Evolutionary conservation across 1,284 basidiomycete genomes (phyloP), one percentile per base, ranked within the genome.

Genomic region (Lentinula novae-zelandiae): DNA sequence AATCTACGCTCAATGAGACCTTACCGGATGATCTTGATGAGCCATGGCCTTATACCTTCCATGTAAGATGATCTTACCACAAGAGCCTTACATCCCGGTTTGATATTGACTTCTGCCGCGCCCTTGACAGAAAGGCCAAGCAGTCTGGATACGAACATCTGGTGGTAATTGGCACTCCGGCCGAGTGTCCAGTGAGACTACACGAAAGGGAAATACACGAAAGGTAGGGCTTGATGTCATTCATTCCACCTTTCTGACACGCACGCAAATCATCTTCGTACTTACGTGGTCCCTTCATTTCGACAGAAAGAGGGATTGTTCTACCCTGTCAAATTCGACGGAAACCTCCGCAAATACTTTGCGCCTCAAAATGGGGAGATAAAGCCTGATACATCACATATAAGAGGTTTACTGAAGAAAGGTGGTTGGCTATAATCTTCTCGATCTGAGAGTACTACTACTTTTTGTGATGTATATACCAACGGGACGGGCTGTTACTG

Each of bases 351-450:
- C 49, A 83, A 82, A 66, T 80, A 80, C 65, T 81, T 83, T 64
- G 78, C 84, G 3, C 85, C 86, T 6, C 70, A 85, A 60, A 82
- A 86, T 58, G 85, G 84, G 38, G 83, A 86, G 62, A 79, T 87
- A 63, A 87, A 87, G 67, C 85, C 85, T 6, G 78, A 87, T 67
- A 78, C 67, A 1, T 53, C 64, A 27, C 72, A 76, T 61, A 74
- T 75, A 2, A 74, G 73, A 58, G 57, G 62, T 38, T 66, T 86
- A 58, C 71, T 87, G 46, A 71, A 72, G 59, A 73, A 76, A 2
- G 77, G 75, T 44, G 81, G 78, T 1, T 78, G 60, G 60, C 36
- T 57, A 33, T 57, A 20, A 27, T 6, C 17, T 53, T 38, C 27
- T 27, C 13, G 33, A 49, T 33, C 4, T n/a, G 36, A 42, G 22